These are phyloP conservation scores for Asclepias syriaca DNA, from an alignment of 257 asterid genomes.

Conservation along the genomic window DNA sequence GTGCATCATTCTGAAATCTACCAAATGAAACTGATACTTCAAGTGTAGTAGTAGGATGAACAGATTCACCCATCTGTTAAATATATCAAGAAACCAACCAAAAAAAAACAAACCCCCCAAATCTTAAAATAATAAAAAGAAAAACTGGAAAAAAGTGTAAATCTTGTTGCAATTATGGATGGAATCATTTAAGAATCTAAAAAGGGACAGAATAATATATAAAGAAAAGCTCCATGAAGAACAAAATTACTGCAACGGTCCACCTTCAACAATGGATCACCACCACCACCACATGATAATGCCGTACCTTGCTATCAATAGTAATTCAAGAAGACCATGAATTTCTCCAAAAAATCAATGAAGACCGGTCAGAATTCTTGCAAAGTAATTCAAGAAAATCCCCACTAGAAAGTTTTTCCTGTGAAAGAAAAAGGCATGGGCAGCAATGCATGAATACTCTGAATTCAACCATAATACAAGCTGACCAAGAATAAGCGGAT, in stretches of 20 bases:
- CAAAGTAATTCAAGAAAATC: slow-evolving; percentile 16
- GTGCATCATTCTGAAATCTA: slow-evolving; percentile 73
- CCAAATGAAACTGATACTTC: slow-evolving; percentile 92
- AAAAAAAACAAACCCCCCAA: background rate
- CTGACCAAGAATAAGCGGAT: slow-evolving; percentile 25
- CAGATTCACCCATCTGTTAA: slow-evolving; percentile 72
- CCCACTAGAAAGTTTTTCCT: slow-evolving; percentile 19
- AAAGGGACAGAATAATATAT: background rate
- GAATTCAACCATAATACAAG: slow-evolving; percentile 14
- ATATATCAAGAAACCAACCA: slow-evolving; percentile 27
- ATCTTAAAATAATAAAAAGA: background rate
- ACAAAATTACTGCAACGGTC: slow-evolving; percentile 19
- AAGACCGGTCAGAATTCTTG: slow-evolving; percentile 23
- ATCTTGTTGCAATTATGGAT: slow-evolving; percentile 17
- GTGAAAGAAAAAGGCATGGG: slow-evolving; percentile 25
- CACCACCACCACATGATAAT: slow-evolving; percentile 7
- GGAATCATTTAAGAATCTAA: slow-evolving; percentile 13
- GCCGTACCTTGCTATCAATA: slow-evolving; percentile 38
- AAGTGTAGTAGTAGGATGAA: slow-evolving; percentile 42
- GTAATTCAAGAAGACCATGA: slow-evolving; percentile 38
- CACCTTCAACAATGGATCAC: slow-evolving; percentile 3
- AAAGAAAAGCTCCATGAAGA: background rate
- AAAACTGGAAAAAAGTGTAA: slow-evolving; percentile 12
- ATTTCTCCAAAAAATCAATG: slow-evolving; percentile 20
- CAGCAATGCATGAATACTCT: slow-evolving; percentile 29